Conservation (phyloP, 768 basidiomycete species). For the Clathrus columnatus region DNA sequence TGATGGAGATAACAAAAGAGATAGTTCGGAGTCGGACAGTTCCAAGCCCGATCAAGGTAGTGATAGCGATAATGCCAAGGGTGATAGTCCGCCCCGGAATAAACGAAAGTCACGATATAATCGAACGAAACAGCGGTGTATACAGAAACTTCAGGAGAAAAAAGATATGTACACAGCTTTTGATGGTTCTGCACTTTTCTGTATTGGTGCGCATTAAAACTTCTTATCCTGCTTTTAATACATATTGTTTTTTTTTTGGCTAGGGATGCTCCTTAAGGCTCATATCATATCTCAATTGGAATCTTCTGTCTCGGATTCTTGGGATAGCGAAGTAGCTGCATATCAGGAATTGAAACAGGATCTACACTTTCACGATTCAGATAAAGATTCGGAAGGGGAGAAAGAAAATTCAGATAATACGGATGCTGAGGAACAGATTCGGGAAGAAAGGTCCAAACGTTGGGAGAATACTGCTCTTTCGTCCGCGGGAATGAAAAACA, state of each 20-base stretch:
- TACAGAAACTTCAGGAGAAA: conserved; percentile 11
- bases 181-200: conserved; percentile 67
- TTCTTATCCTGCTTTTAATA: not conserved
- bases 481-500: too few relatives aligned
- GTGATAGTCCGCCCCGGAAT: conserved; percentile 12
- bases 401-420: too few relatives aligned
- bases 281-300: conserved; percentile 40
- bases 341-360: too few relatives aligned
- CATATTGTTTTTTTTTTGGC: not conserved
- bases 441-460: too few relatives aligned
- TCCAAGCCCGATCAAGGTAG: too few relatives aligned
- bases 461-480: too few relatives aligned
- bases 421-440: too few relatives aligned
- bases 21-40: too few relatives aligned
- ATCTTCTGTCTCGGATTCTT: conserved; percentile 33
- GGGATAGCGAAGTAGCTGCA: conserved; percentile 30
- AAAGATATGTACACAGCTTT: conserved; percentile 69
- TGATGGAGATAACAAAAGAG: too few relatives aligned
- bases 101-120: conserved; percentile 17
- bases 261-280: conserved; percentile 65
- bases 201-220: conserved; percentile 43
- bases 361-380: too few relatives aligned
- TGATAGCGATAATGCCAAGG: conserved; percentile 14
- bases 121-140: conserved; percentile 15
- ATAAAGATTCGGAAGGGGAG: too few relatives aligned